Percentiles rank a stretch among this genome's conserved stretches.
phyloP scores from a whole-genome alignment of 2,329 filamentous ascomycete genomes.

The Berkeleyomyces basicola region DNA sequence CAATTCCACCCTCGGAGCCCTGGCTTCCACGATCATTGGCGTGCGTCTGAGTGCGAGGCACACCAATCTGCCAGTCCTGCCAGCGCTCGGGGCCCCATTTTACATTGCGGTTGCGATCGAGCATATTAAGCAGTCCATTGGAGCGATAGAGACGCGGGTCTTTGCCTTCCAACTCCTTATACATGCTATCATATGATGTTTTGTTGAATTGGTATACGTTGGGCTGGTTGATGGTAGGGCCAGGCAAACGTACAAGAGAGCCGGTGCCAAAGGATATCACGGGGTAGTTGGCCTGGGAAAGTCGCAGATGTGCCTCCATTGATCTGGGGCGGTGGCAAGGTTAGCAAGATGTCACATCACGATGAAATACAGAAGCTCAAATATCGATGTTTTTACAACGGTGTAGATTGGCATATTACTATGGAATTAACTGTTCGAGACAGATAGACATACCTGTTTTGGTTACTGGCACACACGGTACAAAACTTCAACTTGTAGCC shows the following conservation, averaged over 20 bases:
- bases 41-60: conserved; percentile 57
- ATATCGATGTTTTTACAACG: not conserved
- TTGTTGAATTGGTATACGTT: conserved; percentile 98
- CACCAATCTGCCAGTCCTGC: conserved; percentile 89
- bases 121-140: conserved; percentile 91
- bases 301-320: conserved; percentile 97
- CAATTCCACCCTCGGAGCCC: conserved; percentile 75
- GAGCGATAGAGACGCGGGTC: conserved; percentile 75
- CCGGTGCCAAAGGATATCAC: conserved; percentile 97
- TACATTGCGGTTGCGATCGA: conserved; percentile 75
- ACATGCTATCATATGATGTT: conserved; percentile 89
- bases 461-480: conserved; percentile 97
- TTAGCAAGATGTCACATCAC: not conserved
- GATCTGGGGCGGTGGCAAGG: conserved; percentile 36
- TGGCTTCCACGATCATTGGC: conserved; percentile 57
- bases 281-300: conserved; percentile 76
- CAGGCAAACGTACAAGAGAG: conserved; percentile 81
- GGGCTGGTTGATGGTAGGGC: conserved; percentile 77
- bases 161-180: conserved; percentile 73
- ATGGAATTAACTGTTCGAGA: conserved; percentile 5
- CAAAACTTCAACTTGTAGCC: conserved; percentile 87
- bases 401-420: not conserved
- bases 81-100: conserved; percentile 95
- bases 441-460: conserved; percentile 56
- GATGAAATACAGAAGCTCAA: conserved; percentile 17